phyloP scores from a whole-genome alignment of 2,329 filamentous ascomycete species.

The Fusarium drepaniforme region DNA sequence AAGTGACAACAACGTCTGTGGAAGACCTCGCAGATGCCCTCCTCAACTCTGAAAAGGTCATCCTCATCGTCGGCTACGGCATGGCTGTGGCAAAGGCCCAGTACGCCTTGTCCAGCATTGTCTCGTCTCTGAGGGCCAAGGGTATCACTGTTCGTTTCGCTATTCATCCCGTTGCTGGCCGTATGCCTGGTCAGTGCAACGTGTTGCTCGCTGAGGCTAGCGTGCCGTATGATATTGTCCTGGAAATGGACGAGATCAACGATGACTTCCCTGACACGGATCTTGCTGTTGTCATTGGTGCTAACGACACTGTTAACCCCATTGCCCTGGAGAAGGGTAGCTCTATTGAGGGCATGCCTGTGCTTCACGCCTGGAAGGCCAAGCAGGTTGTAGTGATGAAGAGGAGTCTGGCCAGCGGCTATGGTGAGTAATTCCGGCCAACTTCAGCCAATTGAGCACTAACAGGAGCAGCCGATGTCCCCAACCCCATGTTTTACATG shows the following conservation, averaged over 20 bases:
- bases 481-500: conserved; percentile 95
- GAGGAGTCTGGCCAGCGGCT: conserved; percentile 87
- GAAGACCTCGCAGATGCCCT: conserved; percentile 86
- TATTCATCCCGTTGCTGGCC: conserved; percentile 89
- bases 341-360: conserved; percentile 92
- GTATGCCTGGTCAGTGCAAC: conserved; percentile 95
- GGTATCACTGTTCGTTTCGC: conserved; percentile 88
- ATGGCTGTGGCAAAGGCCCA: conserved; percentile 97
- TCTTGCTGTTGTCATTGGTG: conserved; percentile 88
- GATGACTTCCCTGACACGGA: conserved; percentile 91
- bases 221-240: conserved; percentile 91
- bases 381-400: conserved; percentile 97
- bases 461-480: conserved; percentile 76
- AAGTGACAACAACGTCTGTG: conserved; percentile 81
- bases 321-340: conserved; percentile 87
- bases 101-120: conserved; percentile 89
- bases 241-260: conserved; percentile 98
- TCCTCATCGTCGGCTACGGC: conserved; percentile 91
- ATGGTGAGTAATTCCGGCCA: conserved; percentile 66
- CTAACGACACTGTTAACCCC: conserved; percentile 93
- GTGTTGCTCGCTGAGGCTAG: conserved; percentile 89
- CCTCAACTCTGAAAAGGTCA: conserved; percentile 83
- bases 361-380: conserved; percentile 93
- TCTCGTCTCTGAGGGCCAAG: conserved; percentile 77
- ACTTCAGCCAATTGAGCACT: conserved; percentile 5